Base-by-base conservation (phyloP, 441 rosid species). In the Erodium chrysanthum region DNA sequence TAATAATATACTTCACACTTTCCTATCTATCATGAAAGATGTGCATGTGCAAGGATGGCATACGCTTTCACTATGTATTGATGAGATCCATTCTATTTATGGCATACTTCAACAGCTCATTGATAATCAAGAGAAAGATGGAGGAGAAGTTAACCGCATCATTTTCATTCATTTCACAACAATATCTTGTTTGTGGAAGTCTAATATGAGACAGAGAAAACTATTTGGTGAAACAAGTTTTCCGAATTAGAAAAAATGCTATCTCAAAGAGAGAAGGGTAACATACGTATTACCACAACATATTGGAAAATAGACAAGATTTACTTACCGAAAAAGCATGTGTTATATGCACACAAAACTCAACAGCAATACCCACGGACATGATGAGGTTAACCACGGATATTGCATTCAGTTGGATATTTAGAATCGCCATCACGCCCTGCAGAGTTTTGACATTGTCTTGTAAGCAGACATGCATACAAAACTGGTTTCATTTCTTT, bases 341-440 rank as follows among this genome's bases (percentile, higher is more conserved):
- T n/a, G 97, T 87, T 76, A 88, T 86, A 76, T 95, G 99, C 70
- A 95, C 97, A 54, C 99, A 95, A 75, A 95, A 95, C 85, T 95
- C 99, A 54, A 92, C 96, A 9, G 90, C 91, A 68, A 95, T 92
- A 66, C 99, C 98, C 62, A 92, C 98, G n/a, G 99, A 77, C 99
- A 95, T 90, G 70, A 95, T 82, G 64, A 95, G 88, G 84, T 95
- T 95, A 69, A 95, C 99, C 33, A 95, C 97, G 0, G 99, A 95
- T 66, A 95, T 70, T 35, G 99, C 99, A 70, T 95, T 95, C 73
- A 95, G 85, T 84, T 95, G 99, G 80, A 95, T 95, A 64, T 77
- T 70, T 67, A 92, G 82, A 76, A 90, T 75, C 52, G 97, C 95
- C 98, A 95, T 95, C 67, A 90, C 90, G 15, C 99, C 99, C 99